Evolutionary conservation across 2,329 filamentous ascomycete species (phyloP), one percentile per base, ranked within the genome.

Genomic region (Helotiales sp.): DNA sequence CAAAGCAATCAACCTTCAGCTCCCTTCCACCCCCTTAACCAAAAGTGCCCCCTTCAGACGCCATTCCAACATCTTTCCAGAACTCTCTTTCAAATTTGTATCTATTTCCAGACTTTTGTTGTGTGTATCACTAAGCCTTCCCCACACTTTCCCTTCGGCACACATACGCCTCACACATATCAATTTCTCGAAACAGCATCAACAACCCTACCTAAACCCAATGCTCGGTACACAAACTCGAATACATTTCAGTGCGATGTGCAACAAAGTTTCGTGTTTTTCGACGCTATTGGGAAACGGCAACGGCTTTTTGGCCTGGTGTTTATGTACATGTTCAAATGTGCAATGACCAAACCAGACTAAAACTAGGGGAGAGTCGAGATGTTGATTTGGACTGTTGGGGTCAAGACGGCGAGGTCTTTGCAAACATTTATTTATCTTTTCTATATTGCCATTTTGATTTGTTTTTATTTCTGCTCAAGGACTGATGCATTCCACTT

Each of bases 141-240:
- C 54, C 54, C 32, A 24, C 54, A 52, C 13, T 10, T 20, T 24
- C 45, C 22, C 32, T 32, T 57, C 54, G 54, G 54, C 30, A 57
- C 54, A 57, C 52, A 34, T 55, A 34, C 10, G 28, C 28, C 28
- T 55, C 30, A 22, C 52, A 59, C 37, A 24, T 47, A 28, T 30
- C 49, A 17, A 57, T 57, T 57, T 57, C 54, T 37, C n/a, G 30
- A 55, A 20, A 55, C 28, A 54, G 26, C n/a, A 57, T 63, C 61
- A 63, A 55, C 50, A 57, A 45, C 50, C 50, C 61, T 63, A 45
- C 61, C 62, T 37, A 32, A 49, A 30, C 49, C 45, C 8, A 20
- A 26, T 15, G 15, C 62, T 64, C 62, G 62, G 62, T 47, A 64
- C 62, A 64, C 62, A 52, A n/a, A 59, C 60, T 60, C 26, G 20